Percentiles rank a stretch among this genome's conserved stretches.
Evolutionary conservation across 148 eudicot genomes (phyloP).

Genomic region (Salicornia ramosissima): DNA sequence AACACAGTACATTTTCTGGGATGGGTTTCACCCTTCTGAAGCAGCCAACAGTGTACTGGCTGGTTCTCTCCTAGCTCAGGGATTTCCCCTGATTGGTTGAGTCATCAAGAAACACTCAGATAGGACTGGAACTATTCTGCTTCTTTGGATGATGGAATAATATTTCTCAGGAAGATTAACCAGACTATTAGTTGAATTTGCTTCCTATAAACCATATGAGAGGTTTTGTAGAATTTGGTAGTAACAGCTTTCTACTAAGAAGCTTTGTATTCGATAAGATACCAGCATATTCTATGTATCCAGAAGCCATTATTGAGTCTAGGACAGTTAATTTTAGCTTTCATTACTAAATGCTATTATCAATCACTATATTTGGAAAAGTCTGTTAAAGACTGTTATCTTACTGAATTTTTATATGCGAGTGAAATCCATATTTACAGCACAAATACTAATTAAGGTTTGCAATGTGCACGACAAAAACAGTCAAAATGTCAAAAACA

Average conservation of each 20-base stretch:
- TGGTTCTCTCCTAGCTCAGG: conserved; percentile 53
- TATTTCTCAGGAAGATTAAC: not conserved
- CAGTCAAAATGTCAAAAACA: too few relatives aligned
- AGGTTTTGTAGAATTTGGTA: not conserved
- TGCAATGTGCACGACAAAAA: too few relatives aligned
- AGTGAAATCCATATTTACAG: too few relatives aligned
- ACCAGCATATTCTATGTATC: conserved; percentile 1
- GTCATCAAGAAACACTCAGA: conserved; percentile 7
- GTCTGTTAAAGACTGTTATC: too few relatives aligned
- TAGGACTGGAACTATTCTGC: not conserved
- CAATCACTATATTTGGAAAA: too few relatives aligned
- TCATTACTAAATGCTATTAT: too few relatives aligned
- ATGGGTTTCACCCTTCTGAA: conserved; percentile 84
- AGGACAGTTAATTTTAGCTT: not conserved
- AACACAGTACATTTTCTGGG: conserved; percentile 70
- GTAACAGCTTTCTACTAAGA: not conserved
- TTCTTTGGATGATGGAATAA: not conserved
- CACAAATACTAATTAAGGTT: too few relatives aligned
- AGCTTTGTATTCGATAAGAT: not conserved
- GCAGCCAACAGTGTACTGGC: conserved; percentile 69
- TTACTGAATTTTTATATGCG: too few relatives aligned
- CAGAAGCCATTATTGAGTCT: not conserved
- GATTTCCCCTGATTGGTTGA: conserved; percentile 50
- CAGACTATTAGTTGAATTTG: conserved; percentile 11
- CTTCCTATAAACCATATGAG: not conserved